phyloP scores from a whole-genome alignment of 1,139 yeast genomes.

The Trichomonascaceae sp. region DNA sequence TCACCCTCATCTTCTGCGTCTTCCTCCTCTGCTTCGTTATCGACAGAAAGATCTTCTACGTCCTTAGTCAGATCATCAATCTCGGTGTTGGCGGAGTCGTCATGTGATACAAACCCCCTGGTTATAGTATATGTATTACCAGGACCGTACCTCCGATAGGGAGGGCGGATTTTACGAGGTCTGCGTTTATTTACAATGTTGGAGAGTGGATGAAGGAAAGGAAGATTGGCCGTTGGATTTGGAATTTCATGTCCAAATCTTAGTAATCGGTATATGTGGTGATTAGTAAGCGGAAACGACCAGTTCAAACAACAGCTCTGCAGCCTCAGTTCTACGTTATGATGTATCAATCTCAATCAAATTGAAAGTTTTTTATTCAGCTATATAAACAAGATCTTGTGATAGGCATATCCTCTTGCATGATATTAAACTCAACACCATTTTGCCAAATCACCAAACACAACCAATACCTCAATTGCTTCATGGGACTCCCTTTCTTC shows the following conservation, averaged over 20 bases:
- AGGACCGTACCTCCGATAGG: slow-evolving; percentile 51
- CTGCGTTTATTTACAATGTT: slow-evolving; percentile 80
- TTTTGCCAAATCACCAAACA: slow-evolving; percentile 4
- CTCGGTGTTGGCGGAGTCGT: neutral
- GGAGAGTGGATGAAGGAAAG: slow-evolving; percentile 12
- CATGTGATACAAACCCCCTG: slow-evolving; percentile 6
- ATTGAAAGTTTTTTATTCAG: neutral
- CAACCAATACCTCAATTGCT: neutral
- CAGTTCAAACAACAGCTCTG: too few species aligned
- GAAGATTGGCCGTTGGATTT: neutral
- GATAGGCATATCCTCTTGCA: neutral
- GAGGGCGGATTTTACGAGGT: slow-evolving; percentile 72
- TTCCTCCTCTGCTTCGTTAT: slow-evolving; percentile 2
- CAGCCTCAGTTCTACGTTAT: too few species aligned
- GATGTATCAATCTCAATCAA: neutral
- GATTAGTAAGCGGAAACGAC: neutral
- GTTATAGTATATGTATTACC: slow-evolving; percentile 13
- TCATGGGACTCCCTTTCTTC: slow-evolving; percentile 7
- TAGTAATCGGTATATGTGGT: neutral
- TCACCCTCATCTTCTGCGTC: neutral
- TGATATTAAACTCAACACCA: slow-evolving; percentile 1
- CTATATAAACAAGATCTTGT: slow-evolving; percentile 6
- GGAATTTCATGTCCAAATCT: neutral
- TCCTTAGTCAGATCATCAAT: slow-evolving; percentile 11
- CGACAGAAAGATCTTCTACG: slow-evolving; percentile 14